Evolutionary conservation across 148 eudicot species (phyloP).

Genomic region (Silene conica): DNA sequence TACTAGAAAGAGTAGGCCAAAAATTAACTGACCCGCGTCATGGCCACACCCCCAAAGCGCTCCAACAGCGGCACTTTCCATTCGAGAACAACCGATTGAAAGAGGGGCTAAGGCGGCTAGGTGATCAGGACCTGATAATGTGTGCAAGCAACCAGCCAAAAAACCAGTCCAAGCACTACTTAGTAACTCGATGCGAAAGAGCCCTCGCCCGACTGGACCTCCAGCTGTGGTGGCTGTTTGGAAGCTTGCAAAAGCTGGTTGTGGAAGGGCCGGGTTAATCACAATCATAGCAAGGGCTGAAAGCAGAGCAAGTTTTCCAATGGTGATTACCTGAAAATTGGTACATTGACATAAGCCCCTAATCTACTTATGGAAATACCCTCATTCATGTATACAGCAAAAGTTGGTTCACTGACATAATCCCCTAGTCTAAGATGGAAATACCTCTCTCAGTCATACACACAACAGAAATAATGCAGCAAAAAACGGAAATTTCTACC

Average conservation of each 20-base stretch:
- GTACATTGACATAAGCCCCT: neutral
- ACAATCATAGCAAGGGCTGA: constrained; percentile 42
- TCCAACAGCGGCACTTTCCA: constrained; percentile 93
- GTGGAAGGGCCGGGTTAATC: constrained; percentile 46
- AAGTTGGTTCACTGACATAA: neutral
- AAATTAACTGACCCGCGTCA: constrained; percentile 89
- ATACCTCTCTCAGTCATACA: neutral
- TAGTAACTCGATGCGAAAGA: constrained; percentile 57
- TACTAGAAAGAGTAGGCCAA: constrained; percentile 72
- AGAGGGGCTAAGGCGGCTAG: constrained; percentile 97
- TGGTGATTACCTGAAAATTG: constrained; percentile 47
- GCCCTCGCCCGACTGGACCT: constrained; percentile 36
- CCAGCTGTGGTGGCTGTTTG: constrained; percentile 44
- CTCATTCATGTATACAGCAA: neutral
- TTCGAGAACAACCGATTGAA: constrained; percentile 74
- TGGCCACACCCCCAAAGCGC: constrained; percentile 99
- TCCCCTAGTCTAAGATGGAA: neutral
- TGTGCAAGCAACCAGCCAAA: constrained; percentile 96
- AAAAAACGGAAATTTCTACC: neutral
- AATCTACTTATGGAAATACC: neutral
- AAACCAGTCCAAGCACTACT: constrained; percentile 97
- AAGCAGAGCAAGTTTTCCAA: constrained; percentile 45
- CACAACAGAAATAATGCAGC: neutral
- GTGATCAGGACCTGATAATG: constrained; percentile 95
- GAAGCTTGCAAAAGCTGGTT: constrained; percentile 81